Evolutionary conservation across 805 yeast species (phyloP).

Genomic region (Kuraishia piskuri): DNA sequence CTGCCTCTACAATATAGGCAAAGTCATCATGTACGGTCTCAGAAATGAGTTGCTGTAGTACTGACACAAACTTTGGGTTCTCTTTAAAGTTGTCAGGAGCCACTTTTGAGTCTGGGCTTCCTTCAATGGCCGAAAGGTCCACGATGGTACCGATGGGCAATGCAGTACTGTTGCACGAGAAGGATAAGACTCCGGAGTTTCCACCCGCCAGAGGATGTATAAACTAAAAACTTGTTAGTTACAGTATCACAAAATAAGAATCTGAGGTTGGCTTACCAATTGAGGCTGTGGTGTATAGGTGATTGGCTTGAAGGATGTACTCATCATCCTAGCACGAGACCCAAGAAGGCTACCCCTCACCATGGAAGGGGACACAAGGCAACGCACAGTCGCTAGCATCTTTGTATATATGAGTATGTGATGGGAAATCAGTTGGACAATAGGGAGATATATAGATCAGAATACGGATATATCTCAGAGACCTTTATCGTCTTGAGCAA

Average conservation of each 20-base stretch:
- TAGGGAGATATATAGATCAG: no score
- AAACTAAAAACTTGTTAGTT: background rate
- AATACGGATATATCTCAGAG: no score
- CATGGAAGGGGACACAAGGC: background rate
- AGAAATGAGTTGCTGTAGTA: conserved; percentile 15
- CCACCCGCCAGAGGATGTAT: conserved; percentile 2
- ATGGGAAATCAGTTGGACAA: background rate
- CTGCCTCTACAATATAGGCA: conserved; percentile 47
- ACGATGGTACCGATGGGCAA: conserved; percentile 15
- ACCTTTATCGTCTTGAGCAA: no score
- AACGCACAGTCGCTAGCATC: background rate
- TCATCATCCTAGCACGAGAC: background rate
- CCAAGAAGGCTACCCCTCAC: background rate
- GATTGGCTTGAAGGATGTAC: conserved; percentile 1
- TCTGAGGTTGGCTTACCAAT: conserved; percentile 7
- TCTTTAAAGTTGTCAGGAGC: conserved; percentile 16
- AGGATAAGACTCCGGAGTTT: conserved; percentile 13
- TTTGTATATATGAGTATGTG: background rate
- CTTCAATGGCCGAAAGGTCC: background rate
- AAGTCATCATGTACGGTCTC: conserved; percentile 33
- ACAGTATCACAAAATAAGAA: background rate
- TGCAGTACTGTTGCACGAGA: conserved; percentile 17
- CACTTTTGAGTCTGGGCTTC: conserved; percentile 6
- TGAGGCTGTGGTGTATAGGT: conserved; percentile 9
- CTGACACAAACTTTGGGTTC: conserved; percentile 14